These are phyloP conservation scores for Hylodesmum podocarpum DNA, from an alignment of 306 rosid species.

Conservation along the genomic window DNA sequence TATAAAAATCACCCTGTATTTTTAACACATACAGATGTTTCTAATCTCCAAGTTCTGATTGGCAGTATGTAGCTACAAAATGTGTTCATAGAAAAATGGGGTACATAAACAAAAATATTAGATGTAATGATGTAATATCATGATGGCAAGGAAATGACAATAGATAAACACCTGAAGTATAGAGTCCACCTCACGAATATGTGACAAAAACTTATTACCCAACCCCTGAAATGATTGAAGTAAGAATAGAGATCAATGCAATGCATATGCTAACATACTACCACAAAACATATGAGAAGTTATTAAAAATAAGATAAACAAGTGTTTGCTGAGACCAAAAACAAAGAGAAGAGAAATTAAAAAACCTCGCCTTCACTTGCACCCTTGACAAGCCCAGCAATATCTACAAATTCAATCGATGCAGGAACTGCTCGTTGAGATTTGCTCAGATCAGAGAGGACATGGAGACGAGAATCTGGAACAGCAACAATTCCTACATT, in stretches of 20 bases:
- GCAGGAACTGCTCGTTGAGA: conserved; percentile 88
- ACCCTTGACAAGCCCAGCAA: conserved; percentile 97
- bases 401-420: conserved; percentile 92
- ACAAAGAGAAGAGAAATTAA: conserved; percentile 7
- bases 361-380: conserved; percentile 97
- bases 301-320: background rate
- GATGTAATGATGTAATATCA: conserved; percentile 1
- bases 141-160: conserved; percentile 9
- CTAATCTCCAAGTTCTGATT: background rate
- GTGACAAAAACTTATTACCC: conserved; percentile 91
- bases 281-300: background rate
- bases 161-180: conserved; percentile 76
- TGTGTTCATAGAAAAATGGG: conserved; percentile 4
- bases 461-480: conserved; percentile 86
- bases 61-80: background rate
- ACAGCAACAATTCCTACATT: conserved; percentile 98
- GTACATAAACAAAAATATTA: background rate
- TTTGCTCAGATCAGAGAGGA: conserved; percentile 91
- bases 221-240: conserved; percentile 69
- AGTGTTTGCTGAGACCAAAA: conserved; percentile 7
- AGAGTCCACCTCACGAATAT: conserved; percentile 96
- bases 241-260: conserved; percentile 12
- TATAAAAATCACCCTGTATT: background rate
- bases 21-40: background rate
- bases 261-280: background rate